phyloP scores from a whole-genome alignment of 202 grass and related monocot genomes.

The Setaria italica region DNA sequence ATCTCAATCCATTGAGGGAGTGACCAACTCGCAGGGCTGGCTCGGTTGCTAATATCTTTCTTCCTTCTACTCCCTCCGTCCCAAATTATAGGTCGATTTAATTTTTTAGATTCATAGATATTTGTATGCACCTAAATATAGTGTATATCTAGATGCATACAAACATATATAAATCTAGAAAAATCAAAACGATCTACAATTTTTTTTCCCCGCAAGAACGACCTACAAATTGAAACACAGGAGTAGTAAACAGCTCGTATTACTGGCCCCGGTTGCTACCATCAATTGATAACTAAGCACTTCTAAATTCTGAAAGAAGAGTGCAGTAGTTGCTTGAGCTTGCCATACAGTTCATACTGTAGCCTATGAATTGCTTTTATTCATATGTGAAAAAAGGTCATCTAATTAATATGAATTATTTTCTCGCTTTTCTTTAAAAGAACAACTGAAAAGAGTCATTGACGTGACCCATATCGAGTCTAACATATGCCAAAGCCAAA shows the following conservation, averaged over 20 bases:
- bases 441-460: constrained; percentile 11
- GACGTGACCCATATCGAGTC: not conserved
- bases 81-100: too few relatives aligned
- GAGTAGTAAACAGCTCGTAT: not conserved
- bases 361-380: not conserved
- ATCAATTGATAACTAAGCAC: not conserved
- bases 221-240: too few relatives aligned
- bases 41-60: not conserved
- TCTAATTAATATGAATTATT: not conserved
- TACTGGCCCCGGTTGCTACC: not conserved
- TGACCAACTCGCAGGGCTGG: not conserved
- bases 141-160: too few relatives aligned
- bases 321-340: not conserved
- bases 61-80: too few relatives aligned
- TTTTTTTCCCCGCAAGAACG: too few relatives aligned
- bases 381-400: not conserved
- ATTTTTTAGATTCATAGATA: too few relatives aligned
- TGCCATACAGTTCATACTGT: not conserved
- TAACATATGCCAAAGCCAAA: not conserved
- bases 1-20: too few relatives aligned
- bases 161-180: too few relatives aligned
- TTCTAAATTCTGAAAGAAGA: not conserved
- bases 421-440: not conserved
- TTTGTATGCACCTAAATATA: too few relatives aligned
- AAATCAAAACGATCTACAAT: too few relatives aligned